Conservation (phyloP, 768 basidiomycete genomes). For the Leucocoprinus birnbaumii region DNA sequence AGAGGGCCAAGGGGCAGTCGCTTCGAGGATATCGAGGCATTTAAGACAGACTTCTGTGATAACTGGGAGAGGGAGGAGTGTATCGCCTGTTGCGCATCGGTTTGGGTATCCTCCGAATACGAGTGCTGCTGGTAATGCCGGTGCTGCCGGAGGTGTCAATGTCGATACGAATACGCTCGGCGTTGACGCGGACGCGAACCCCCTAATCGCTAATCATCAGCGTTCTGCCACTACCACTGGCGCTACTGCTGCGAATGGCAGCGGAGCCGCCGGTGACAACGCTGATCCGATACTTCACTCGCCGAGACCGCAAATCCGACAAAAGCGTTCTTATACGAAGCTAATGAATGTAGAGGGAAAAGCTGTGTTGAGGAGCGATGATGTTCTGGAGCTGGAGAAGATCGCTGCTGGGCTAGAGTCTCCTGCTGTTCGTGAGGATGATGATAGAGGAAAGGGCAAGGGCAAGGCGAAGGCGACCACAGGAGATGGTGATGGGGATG, state of each 20-base stretch:
- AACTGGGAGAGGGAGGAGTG: constrained; percentile 4
- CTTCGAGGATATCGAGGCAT: constrained; percentile 5
- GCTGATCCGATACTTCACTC: constrained; percentile 47
- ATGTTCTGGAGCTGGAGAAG: constrained; percentile 69
- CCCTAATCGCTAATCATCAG: not conserved
- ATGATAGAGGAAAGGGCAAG: constrained; percentile 17
- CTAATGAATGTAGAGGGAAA: constrained; percentile 35
- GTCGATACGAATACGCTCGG: not conserved
- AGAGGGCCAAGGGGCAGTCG: constrained; percentile 1
- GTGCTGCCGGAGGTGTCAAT: constrained; percentile 4
- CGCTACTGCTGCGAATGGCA: constrained; percentile 1
- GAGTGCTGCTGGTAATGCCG: not conserved
- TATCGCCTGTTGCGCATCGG: constrained; percentile 8
- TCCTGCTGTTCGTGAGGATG: constrained; percentile 15
- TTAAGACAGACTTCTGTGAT: constrained; percentile 6
- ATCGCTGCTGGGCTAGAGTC: constrained; percentile 44
- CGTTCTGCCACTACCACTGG: not conserved
- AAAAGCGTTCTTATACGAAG: constrained; percentile 51
- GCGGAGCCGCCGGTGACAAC: constrained; percentile 13
- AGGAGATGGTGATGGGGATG: not conserved
- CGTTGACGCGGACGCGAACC: not conserved
- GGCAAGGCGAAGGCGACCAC: not conserved
- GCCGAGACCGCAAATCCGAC: constrained; percentile 68
- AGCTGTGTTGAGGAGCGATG: constrained; percentile 44
- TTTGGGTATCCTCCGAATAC: constrained; percentile 2